phyloP scores from a whole-genome alignment of 768 basidiomycete species.

The Xerocomellus dryophilus region DNA sequence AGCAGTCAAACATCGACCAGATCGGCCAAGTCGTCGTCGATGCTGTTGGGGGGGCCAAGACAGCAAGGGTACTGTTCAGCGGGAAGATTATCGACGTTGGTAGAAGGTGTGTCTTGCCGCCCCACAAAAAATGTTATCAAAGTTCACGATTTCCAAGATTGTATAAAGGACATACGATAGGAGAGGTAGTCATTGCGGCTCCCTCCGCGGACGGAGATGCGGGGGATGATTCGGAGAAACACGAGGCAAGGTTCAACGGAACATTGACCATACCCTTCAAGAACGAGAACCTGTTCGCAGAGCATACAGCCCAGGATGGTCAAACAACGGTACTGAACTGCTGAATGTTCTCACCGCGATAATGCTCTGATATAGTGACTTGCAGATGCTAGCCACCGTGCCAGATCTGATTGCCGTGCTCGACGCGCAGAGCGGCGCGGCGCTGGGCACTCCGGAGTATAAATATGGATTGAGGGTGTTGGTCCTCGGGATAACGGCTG shows the following conservation, averaged over 20 bases:
- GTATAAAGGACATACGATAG: conserved; percentile 41
- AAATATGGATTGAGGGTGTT: conserved; percentile 58
- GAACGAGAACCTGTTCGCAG: conserved; percentile 58
- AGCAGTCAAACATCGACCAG: conserved; percentile 41
- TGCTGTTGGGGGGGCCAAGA: conserved; percentile 34
- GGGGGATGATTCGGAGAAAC: conserved; percentile 22
- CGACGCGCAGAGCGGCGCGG: conserved; percentile 58
- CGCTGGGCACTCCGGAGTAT: conserved; percentile 63
- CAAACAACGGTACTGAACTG: conserved; percentile 15
- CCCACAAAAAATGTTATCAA: neutral
- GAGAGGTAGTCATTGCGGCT: conserved; percentile 35
- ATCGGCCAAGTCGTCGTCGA: conserved; percentile 36
- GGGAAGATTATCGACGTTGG: conserved; percentile 60
- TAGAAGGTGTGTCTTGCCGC: conserved; percentile 25
- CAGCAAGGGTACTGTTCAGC: conserved; percentile 45
- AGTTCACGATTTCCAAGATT: conserved; percentile 12
- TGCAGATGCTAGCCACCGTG: conserved; percentile 50
- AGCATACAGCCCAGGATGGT: conserved; percentile 34
- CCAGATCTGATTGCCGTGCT: conserved; percentile 65
- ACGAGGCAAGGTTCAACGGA: conserved; percentile 24
- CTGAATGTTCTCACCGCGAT: neutral
- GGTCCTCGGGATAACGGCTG: conserved; percentile 45
- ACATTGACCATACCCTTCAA: conserved; percentile 55
- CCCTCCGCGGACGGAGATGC: conserved; percentile 27
- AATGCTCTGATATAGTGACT: conserved; percentile 4